Evolutionary conservation across 306 rosid species (phyloP).

Genomic region (Vicia villosa): DNA sequence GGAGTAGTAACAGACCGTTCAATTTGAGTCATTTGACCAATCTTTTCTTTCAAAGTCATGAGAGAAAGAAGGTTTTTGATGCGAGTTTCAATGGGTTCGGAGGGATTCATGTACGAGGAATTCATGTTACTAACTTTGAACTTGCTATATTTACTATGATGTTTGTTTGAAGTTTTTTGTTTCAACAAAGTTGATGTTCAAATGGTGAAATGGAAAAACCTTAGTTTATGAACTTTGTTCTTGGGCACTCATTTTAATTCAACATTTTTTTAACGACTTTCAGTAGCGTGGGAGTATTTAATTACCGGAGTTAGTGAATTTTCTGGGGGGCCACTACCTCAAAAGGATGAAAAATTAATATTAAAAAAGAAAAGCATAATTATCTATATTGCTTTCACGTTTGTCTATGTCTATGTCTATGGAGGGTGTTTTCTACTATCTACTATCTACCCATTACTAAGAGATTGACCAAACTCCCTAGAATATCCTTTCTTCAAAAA

Average conservation of each 20-base stretch:
- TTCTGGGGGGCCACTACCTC: background rate
- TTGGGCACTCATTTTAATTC: background rate
- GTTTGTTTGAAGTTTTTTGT: background rate
- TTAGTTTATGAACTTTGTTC: background rate
- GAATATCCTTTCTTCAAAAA: no score
- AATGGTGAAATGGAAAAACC: background rate
- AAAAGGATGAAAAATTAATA: background rate
- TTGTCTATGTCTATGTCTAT: no score
- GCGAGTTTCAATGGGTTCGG: conserved; percentile 57
- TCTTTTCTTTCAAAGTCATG: conserved; percentile 62
- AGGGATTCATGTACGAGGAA: conserved; percentile 48
- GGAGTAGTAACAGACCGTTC: conserved; percentile 9
- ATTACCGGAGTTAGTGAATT: background rate
- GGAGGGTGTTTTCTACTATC: no score
- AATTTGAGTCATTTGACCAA: conserved; percentile 11
- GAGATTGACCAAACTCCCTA: no score
- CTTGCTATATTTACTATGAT: background rate
- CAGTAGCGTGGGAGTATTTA: background rate
- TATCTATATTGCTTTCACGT: no score
- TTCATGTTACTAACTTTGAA: conserved; percentile 5
- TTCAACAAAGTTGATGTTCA: background rate
- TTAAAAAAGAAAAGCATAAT: background rate
- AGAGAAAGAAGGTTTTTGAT: conserved; percentile 68
- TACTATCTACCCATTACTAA: no score
- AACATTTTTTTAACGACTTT: background rate